phyloP scores from a whole-genome alignment of 331 rosid genomes.

The Quercus lobata region DNA sequence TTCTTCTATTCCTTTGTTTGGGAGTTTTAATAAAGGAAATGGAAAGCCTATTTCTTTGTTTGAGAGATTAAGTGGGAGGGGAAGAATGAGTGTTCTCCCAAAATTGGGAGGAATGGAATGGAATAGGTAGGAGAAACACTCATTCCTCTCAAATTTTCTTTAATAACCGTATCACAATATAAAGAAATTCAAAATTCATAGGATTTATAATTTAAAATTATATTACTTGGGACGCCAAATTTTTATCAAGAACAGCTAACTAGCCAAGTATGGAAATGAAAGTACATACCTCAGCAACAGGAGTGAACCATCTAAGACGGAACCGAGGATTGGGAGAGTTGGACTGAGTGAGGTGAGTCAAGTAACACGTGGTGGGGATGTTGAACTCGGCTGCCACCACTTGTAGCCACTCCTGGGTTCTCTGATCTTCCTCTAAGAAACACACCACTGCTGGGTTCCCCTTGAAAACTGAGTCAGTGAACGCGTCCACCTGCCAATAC shows the following conservation, averaged over 20 bases:
- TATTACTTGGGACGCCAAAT: too few species aligned
- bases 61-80: too few species aligned
- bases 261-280: too few species aligned
- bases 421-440: slow-evolving; percentile 42
- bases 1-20: too few species aligned
- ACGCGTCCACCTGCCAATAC: slow-evolving; percentile 54
- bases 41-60: fast-evolving
- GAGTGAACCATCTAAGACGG: slow-evolving; percentile 77
- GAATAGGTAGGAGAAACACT: fast-evolving
- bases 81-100: fast-evolving
- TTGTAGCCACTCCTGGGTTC: slow-evolving; percentile 55
- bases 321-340: slow-evolving; percentile 36
- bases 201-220: too few species aligned
- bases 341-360: slow-evolving; percentile 29
- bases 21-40: fast-evolving
- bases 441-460: slow-evolving; percentile 87
- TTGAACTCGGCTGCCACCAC: slow-evolving; percentile 67
- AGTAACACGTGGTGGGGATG: slow-evolving; percentile 47
- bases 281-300: slow-evolving; percentile 40
- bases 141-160: too few species aligned
- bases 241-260: too few species aligned
- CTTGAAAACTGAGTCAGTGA: slow-evolving; percentile 57
- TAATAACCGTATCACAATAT: too few species aligned
- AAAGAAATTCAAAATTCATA: too few species aligned
- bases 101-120: too few species aligned